A percentile compares a stretch with the other conserved stretches of the same genome.
phyloP scores from a whole-genome alignment of 2,329 filamentous ascomycete genomes.

The Nemania abortiva region DNA sequence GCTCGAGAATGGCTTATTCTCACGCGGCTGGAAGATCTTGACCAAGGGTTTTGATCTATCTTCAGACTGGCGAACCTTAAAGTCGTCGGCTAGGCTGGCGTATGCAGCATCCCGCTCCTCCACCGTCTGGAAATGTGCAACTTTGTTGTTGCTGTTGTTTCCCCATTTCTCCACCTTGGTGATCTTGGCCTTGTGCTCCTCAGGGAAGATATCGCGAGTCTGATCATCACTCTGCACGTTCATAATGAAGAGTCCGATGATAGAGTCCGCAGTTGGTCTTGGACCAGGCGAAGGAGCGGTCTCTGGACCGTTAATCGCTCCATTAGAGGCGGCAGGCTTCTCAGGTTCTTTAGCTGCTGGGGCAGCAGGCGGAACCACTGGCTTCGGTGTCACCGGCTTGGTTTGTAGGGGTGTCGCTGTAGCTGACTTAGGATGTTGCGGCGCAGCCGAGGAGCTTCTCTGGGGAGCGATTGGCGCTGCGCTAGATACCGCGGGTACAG shows the following conservation, averaged over 20 bases:
- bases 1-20: constrained; percentile 65
- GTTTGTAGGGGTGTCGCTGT: constrained; percentile 57
- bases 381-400: constrained; percentile 64
- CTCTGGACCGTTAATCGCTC: constrained; percentile 65
- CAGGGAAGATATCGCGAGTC: constrained; percentile 81
- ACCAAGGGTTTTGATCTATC: constrained; percentile 84
- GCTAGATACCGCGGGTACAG: constrained; percentile 48
- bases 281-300: constrained; percentile 68
- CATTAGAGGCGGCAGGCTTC: constrained; percentile 66
- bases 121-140: constrained; percentile 83
- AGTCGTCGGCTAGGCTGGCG: constrained; percentile 77
- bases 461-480: constrained; percentile 53
- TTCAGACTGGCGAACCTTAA: constrained; percentile 78
- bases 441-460: constrained; percentile 51
- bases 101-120: constrained; percentile 87
- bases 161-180: constrained; percentile 82
- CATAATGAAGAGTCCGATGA: constrained; percentile 89
- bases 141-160: constrained; percentile 75
- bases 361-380: constrained; percentile 55
- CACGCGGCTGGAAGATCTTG: constrained; percentile 82
- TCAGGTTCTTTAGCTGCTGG: constrained; percentile 66
- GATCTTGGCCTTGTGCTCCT: constrained; percentile 87
- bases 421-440: constrained; percentile 59
- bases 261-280: constrained; percentile 72
- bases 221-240: constrained; percentile 87